Base-by-base conservation (phyloP, 1,139 yeast species). In the Pichia sp. region DNA sequence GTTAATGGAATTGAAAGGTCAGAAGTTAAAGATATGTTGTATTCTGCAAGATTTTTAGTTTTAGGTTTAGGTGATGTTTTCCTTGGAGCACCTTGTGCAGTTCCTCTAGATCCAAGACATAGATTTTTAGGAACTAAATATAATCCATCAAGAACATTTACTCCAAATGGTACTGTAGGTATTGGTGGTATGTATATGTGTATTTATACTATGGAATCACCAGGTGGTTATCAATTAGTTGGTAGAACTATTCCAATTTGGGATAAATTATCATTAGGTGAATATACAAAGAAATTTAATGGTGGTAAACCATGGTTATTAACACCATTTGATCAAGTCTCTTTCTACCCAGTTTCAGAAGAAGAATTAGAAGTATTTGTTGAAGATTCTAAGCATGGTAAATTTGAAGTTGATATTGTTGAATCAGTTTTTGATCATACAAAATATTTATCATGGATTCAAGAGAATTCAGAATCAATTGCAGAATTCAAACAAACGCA, bases 181-280 rank as follows among this genome's bases (percentile, higher is more conserved):
- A 83, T 92, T 65, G 98, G 97, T 57, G 97, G 97, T 58, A 88
- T 84, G 83, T 92, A 89, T 74, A 89, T 90, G 97, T 90, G 97
- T 73, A 90, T 92, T 59, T 92, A 92, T 69, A 89, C 97, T 42
- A 89, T 90, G 90, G 96, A 90, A 60, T 87, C 96, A 30, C 98
- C 98, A 47, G 98, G 98, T 69, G 98, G 98, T 33, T 92, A 92
- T 69, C 97, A 90, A 71, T 76, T 92, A 60, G 92, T 89, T 55
- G 98, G 97, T 50, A 80, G 97, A 65, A 92, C 98, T 5, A 82
- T 92, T 57, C 97, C 97, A 51, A 90, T 90, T 58, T 92, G 98
- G 98, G 97, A 92, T 67, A 90, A 88, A 70, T 76, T 90, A 60
- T 76, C 87, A 34, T 73, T 92, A 53, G 92, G 92, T 46, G 69